Conservation (phyloP, 495 filamentous ascomycete genomes). For the Penicillium soppii region DNA sequence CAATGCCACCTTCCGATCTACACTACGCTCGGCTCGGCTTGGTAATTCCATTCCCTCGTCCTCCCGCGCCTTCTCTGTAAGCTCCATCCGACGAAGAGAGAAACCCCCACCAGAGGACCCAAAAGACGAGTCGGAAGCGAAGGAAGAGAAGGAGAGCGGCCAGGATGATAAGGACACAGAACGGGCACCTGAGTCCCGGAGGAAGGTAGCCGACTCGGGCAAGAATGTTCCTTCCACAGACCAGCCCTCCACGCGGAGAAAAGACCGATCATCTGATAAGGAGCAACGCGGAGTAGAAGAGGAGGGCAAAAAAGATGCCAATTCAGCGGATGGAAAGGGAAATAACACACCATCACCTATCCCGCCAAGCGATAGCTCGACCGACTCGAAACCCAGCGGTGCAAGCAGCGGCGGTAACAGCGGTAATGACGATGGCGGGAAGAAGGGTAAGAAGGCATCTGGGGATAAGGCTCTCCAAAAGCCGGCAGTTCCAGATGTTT, state of each 20-base stretch:
- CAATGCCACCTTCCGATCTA: slow-evolving; percentile 39
- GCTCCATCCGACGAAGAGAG: slow-evolving; percentile 41
- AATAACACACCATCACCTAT: slow-evolving; percentile 51
- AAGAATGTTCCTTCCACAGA: slow-evolving; percentile 30
- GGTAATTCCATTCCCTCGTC: slow-evolving; percentile 29
- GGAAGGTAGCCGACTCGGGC: slow-evolving; percentile 36
- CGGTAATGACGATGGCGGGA: slow-evolving; percentile 51
- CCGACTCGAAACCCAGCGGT: slow-evolving; percentile 50
- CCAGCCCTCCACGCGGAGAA: slow-evolving; percentile 33
- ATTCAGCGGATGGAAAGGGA: slow-evolving; percentile 35
- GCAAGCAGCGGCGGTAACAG: slow-evolving; percentile 44
- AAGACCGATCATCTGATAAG: slow-evolving; percentile 39
- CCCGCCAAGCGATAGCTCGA: slow-evolving; percentile 36
- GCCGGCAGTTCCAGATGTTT: slow-evolving; percentile 86
- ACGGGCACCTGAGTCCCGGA: slow-evolving; percentile 29
- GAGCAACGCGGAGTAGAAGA: slow-evolving; percentile 41
- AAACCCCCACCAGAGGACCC: slow-evolving; percentile 41
- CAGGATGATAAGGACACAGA: slow-evolving; percentile 36
- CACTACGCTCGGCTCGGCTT: slow-evolving; percentile 28
- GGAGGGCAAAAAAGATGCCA: slow-evolving; percentile 40
- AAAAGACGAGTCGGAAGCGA: slow-evolving; percentile 34
- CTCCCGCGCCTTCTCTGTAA: slow-evolving; percentile 43
- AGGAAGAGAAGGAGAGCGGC: slow-evolving; percentile 29
- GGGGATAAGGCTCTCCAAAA: slow-evolving; percentile 78
- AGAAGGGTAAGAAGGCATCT: slow-evolving; percentile 62